Conservation (phyloP, 805 yeast species). For the Ascoidea rubescens region DNA sequence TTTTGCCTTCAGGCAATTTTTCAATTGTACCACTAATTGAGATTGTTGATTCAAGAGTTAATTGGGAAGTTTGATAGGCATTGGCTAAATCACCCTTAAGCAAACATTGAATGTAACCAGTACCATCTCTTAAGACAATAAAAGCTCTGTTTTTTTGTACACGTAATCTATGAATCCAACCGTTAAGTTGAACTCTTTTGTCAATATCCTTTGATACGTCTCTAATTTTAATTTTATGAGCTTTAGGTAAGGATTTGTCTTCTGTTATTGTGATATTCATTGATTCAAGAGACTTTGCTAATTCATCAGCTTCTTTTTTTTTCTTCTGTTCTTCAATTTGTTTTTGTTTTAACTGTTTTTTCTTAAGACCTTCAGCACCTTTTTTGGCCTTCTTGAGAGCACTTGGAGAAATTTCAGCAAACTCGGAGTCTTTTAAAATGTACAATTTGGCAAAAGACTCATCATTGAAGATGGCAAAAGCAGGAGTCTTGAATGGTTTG, state of each 20-base stretch:
- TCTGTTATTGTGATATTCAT: constrained; percentile 63
- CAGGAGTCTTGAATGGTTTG: constrained; percentile 68
- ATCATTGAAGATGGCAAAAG: constrained; percentile 55
- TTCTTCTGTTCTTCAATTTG: constrained; percentile 36
- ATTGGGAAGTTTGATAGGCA: constrained; percentile 70
- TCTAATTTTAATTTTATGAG: constrained; percentile 53
- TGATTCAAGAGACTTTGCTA: constrained; percentile 64
- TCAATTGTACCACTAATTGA: constrained; percentile 67
- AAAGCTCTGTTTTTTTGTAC: constrained; percentile 86
- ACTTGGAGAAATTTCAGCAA: constrained; percentile 70
- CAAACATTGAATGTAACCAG: constrained; percentile 81
- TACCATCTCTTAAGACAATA: constrained; percentile 87
- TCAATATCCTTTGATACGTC: constrained; percentile 41
- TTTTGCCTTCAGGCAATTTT: constrained; percentile 87
- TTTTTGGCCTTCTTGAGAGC: constrained; percentile 94
- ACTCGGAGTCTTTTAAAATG: constrained; percentile 53
- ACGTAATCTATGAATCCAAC: constrained; percentile 96
- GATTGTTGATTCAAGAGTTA: constrained; percentile 83
- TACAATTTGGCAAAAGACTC: constrained; percentile 32
- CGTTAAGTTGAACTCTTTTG: constrained; percentile 63
- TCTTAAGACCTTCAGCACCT: constrained; percentile 84
- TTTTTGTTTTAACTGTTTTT: constrained; percentile 41
- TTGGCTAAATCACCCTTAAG: constrained; percentile 84
- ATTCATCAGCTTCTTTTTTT: constrained; percentile 54
- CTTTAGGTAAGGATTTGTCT: constrained; percentile 60